Evolutionary conservation across 441 rosid genomes (phyloP), one percentile per base, ranked within the genome.

Genomic region (Hypseocharis bilobata): DNA sequence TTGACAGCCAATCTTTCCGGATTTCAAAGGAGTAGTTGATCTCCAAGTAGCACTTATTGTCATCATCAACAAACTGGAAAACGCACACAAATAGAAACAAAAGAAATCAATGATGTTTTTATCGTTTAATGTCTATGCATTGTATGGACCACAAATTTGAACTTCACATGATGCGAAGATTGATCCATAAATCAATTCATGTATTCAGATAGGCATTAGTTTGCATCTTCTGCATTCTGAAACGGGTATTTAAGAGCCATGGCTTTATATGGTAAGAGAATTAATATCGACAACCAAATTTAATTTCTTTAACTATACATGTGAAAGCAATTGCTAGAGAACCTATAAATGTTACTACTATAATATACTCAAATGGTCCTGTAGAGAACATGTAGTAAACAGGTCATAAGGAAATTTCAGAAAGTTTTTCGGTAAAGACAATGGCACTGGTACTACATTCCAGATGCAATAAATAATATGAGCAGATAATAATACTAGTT

Each of bases 1-100:
- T 71, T 60, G 73, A 63, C 65, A 56, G 79, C 93, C 98, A 89
- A 1, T 87, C 86, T 77, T 83, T 92, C 68, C 91, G 82, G 71
- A 92, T 89, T 54, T 92, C 96, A 29, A 92, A 92, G 58, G 79
- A 84, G 82, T 92, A 92, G 83, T 89, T 92, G 80, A 89, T 87
- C 86, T 89, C 96, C 86, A 88, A 80, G 78, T 91, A 83, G 81
- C 92, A 83, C 77, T 86, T 89, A 78, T 85, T 72, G 70, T 91
- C 96, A 32, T 91, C 98, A 55, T 91, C 94, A 59, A 80, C 80
- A 77, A 91, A 88, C 97, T 88, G 92, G 55, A 74, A 60, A 59
- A 22, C 14, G 38, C 45, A 69, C 47, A 59, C 17, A 49, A 17
- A 54, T 22, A 11, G 67, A 0, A 59, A 13, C 40, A 58, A 11